phyloP scores from a whole-genome alignment of 768 basidiomycete genomes.

The Tylopilus felleus region DNA sequence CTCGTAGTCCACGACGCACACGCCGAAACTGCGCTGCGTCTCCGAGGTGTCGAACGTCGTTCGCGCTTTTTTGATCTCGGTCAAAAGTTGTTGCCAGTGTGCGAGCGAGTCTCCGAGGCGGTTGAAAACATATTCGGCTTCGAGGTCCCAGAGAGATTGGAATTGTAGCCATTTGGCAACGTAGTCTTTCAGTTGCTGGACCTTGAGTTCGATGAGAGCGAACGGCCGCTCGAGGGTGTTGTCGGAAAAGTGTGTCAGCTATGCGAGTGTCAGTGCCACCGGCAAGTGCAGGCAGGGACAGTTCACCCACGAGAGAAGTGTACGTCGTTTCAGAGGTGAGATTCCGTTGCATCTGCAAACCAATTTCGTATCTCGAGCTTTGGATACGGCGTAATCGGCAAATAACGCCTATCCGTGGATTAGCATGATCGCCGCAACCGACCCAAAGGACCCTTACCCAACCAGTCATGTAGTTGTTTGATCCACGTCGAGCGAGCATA shows the following conservation, averaged over 20 bases:
- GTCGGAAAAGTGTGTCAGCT: constrained; percentile 77
- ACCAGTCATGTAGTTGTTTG: constrained; percentile 83
- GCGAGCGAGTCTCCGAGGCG: constrained; percentile 91
- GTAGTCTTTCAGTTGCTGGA: constrained; percentile 83
- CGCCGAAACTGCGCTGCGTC: constrained; percentile 86
- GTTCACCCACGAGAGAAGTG: constrained; percentile 64
- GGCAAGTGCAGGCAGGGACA: not conserved
- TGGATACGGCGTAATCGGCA: constrained; percentile 86
- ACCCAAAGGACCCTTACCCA: constrained; percentile 46
- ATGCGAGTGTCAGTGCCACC: constrained; percentile 5
- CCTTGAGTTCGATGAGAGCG: constrained; percentile 80
- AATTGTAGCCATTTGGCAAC: constrained; percentile 98
- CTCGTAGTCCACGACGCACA: constrained; percentile 95
- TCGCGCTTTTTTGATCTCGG: constrained; percentile 95
- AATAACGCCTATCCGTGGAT: constrained; percentile 58
- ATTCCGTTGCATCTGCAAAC: constrained; percentile 81
- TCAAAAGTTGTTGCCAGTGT: constrained; percentile 93
- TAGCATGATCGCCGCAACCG: not conserved
- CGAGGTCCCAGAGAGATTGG: constrained; percentile 98
- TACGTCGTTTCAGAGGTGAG: constrained; percentile 70
- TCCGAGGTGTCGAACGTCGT: constrained; percentile 97
- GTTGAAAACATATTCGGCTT: constrained; percentile 94
- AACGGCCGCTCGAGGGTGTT: constrained; percentile 79
- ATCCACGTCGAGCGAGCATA: constrained; percentile 89
- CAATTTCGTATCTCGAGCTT: constrained; percentile 96